These are phyloP conservation scores for Quercus glauca DNA, from an alignment of 306 rosid genomes.

Conservation along the genomic window DNA sequence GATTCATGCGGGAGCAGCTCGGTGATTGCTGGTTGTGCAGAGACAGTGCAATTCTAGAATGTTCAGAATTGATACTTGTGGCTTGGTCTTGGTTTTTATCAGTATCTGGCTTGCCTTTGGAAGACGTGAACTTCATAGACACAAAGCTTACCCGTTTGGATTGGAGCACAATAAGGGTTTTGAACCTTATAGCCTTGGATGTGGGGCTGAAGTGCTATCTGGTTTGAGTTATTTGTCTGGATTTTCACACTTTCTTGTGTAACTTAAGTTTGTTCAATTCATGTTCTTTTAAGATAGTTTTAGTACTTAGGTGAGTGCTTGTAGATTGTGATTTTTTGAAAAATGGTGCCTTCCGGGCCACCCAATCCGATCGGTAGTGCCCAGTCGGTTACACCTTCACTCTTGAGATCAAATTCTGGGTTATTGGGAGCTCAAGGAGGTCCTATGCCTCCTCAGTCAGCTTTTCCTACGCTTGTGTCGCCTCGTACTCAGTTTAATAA, in stretches of 20 bases:
- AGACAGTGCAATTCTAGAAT: slow-evolving; percentile 43
- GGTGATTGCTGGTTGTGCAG: slow-evolving; percentile 38
- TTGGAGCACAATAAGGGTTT: slow-evolving; percentile 51
- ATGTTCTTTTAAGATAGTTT: slow-evolving; percentile 46
- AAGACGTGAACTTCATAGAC: slow-evolving; percentile 44
- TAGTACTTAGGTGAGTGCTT: slow-evolving; percentile 37
- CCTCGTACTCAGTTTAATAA: slow-evolving; percentile 67
- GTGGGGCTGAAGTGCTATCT: slow-evolving; percentile 37
- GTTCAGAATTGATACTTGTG: slow-evolving; percentile 47
- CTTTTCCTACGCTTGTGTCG: slow-evolving; percentile 72
- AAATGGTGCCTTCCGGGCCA: slow-evolving; percentile 91
- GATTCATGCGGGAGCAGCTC: slow-evolving; percentile 43
- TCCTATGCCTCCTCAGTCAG: slow-evolving; percentile 61
- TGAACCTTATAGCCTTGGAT: slow-evolving; percentile 38
- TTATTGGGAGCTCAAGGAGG: slow-evolving; percentile 87
- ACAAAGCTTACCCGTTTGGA: slow-evolving; percentile 40
- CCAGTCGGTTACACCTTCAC: slow-evolving; percentile 81
- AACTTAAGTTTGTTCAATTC: slow-evolving; percentile 41
- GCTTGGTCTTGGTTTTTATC: slow-evolving; percentile 39
- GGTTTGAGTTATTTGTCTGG: slow-evolving; percentile 41
- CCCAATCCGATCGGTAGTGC: slow-evolving; percentile 80
- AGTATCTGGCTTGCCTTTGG: slow-evolving; percentile 48
- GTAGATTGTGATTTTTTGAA: slow-evolving; percentile 33
- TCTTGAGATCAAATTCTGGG: slow-evolving; percentile 84
- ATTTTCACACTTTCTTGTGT: slow-evolving; percentile 32